Base-by-base conservation (phyloP, 805 yeast genomes). In the Blastobotrys chiropterorum region DNA sequence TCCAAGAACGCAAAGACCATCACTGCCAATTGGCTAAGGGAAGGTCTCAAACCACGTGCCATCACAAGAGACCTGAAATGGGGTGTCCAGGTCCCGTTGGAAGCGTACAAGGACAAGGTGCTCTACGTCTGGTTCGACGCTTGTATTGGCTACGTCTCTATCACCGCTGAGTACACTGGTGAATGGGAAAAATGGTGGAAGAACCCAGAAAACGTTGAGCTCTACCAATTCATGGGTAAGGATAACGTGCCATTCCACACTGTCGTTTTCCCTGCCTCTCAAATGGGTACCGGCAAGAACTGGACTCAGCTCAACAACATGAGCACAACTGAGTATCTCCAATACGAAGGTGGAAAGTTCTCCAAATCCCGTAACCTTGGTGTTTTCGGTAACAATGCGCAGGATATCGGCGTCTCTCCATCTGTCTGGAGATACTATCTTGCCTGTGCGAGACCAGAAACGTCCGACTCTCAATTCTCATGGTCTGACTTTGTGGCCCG, bases 61-160 rank as follows among this genome's bases (percentile, higher is more conserved):
- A 94, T 94, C 68, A 94, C 99, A 15, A 84, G 99, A 74, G 99
- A 94, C 68, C 79, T 94, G 66, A 82, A 82, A 46, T 94, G 99
- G 99, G 99, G 99, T 69, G 90, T 96, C 5, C 97, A 98, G 6
- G 98, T 94, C 22, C 99, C 99, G 47, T 73, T 88, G 59, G 85
- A 86, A 61, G 87, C 82, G 48, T 94, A 77, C 73, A 82, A 85
- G 60, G 84, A 89, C 51, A 94, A 94, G 72, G 99, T 94, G 11
- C 75, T 94, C 62, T 94, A 94, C 66, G 99, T 94, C 53, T 94
- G 99, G 99, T 94, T 94, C 62, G 99, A 94, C 72, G 99, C 99
- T 39, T 81, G 96, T 47, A 94, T 94, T 61, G 99, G 99, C 44
- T 94, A 94, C 68, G 82, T 90, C 53, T 89, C 97, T 48, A 94